Base-by-base conservation (phyloP, 371 early-diverging fungal species). In the Choanephora cucurbitarum region DNA sequence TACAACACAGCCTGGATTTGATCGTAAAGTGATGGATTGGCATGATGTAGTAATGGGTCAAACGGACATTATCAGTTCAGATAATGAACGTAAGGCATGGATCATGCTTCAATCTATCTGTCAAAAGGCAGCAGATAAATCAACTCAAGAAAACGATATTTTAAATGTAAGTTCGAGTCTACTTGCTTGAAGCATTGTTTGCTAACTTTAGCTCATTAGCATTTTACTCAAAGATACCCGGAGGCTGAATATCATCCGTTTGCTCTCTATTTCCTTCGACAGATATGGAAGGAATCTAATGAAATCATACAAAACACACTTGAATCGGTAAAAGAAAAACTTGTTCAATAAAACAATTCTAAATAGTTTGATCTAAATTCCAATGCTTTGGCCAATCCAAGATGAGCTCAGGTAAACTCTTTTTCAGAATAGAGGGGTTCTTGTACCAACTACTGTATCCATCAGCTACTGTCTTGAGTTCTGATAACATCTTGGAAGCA, bases 31-130 rank as follows among this genome's bases (percentile, higher is more conserved):
- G 23, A 66, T 72, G 28, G 72, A 75, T 4, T 84, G 84, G 84
- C 80, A 82, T 23, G 77, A 76, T 49, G 75, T 80, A 3, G 68
- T 84, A 1, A 73, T 75, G 70, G 84, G 84, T 2, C 72, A 80
- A 24, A 57, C 70, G 21, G 84, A 84, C 9, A 60, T 60, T 9
- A 81, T 84, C 22, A 79, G 70, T 45, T 50, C 52, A 1, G 77
- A 79, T 33, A 84, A 81, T 53, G 84, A 84, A 55, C 62, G 73
- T 14, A 62, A 70, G 44, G 73, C 75, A 3, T 58, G 73, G 0
- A 49, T 74, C 28, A 66, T 77, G 69, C 55, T 82, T 1, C 58
- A 62, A 37, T 63, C 61, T 7, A 60, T 79, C 21, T 73, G 72
- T 23, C 18, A 63, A 15, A 43, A 57, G n/a, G 62, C 56, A 1